Evolutionary conservation across 257 asterid genomes (phyloP).

Genomic region (Striga asiatica): DNA sequence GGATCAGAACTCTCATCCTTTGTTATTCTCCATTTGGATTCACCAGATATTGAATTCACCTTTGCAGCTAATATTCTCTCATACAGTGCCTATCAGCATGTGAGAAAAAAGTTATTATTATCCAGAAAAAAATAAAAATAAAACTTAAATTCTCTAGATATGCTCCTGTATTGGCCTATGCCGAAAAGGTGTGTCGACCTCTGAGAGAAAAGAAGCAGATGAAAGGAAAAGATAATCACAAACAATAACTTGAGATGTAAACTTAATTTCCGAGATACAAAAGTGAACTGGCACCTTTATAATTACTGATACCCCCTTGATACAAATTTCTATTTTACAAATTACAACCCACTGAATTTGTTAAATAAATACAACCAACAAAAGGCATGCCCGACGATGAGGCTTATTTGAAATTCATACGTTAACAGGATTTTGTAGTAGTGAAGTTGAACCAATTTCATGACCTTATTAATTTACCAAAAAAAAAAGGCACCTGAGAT

Average conservation of each 20-base stretch:
- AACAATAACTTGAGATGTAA: too few species aligned
- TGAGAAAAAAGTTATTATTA: not conserved
- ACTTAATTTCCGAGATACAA: too few species aligned
- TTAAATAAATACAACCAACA: not conserved
- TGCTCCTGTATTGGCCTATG: too few species aligned
- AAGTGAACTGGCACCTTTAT: too few species aligned
- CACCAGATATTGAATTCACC: conserved; percentile 31
- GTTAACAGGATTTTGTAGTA: not conserved
- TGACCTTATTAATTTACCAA: too few species aligned
- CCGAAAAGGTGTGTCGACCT: too few species aligned
- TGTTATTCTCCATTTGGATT: conserved; percentile 33
- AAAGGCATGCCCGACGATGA: not conserved
- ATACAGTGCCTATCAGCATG: conserved; percentile 30
- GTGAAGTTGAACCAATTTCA: too few species aligned
- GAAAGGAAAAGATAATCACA: too few species aligned
- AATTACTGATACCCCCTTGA: too few species aligned
- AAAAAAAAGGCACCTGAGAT: too few species aligned
- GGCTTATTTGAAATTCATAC: not conserved
- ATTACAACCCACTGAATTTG: not conserved
- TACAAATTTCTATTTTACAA: not conserved
- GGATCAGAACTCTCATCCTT: conserved; percentile 32
- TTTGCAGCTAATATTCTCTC: conserved; percentile 55
- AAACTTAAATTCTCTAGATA: too few species aligned
- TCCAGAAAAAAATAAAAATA: conserved; percentile 9
- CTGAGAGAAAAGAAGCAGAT: too few species aligned